Percentiles rank a stretch among this genome's conserved stretches.
phyloP scores from a whole-genome alignment of 1,284 basidiomycete species.

The Schizophyllum commune region DNA sequence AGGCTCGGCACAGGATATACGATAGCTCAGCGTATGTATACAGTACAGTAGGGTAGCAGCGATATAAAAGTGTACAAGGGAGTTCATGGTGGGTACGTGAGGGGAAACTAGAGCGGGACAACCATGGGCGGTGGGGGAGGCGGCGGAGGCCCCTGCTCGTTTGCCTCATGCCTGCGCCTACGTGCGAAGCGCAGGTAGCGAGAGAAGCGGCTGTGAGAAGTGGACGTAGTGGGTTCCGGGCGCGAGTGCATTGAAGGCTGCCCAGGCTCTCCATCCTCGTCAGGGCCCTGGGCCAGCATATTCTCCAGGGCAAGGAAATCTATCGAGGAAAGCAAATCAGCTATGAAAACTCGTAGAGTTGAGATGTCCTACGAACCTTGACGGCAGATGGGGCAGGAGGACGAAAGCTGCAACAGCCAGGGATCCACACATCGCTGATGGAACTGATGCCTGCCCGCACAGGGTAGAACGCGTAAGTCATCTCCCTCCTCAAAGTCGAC shows the following conservation, averaged over 20 bases:
- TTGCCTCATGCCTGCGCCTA: neutral
- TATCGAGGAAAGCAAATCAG: slow-evolving; percentile 13
- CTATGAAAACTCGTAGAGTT: neutral
- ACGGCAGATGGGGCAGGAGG: slow-evolving; percentile 85
- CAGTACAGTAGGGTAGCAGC: neutral
- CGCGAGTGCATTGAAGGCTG: neutral
- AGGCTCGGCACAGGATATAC: neutral
- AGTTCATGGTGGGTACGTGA: no score
- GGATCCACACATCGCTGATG: slow-evolving; percentile 79
- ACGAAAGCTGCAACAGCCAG: slow-evolving; percentile 85
- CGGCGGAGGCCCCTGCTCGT: neutral
- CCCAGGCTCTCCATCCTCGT: slow-evolving; percentile 5
- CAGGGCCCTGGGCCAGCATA: slow-evolving; percentile 31
- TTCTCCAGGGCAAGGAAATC: slow-evolving; percentile 44
- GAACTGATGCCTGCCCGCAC: slow-evolving; percentile 83
- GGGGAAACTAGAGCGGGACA: no score
- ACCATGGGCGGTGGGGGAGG: no score
- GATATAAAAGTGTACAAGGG: no score
- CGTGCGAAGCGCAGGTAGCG: slow-evolving; percentile 4
- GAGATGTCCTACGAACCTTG: slow-evolving; percentile 50
- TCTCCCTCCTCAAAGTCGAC: slow-evolving; percentile 91
- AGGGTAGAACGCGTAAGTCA: slow-evolving; percentile 82
- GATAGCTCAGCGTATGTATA: neutral
- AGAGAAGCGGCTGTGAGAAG: slow-evolving; percentile 4
- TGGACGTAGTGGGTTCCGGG: neutral